Conservation (phyloP, 1,139 yeast species). For the Tardiomyces blankii region DNA sequence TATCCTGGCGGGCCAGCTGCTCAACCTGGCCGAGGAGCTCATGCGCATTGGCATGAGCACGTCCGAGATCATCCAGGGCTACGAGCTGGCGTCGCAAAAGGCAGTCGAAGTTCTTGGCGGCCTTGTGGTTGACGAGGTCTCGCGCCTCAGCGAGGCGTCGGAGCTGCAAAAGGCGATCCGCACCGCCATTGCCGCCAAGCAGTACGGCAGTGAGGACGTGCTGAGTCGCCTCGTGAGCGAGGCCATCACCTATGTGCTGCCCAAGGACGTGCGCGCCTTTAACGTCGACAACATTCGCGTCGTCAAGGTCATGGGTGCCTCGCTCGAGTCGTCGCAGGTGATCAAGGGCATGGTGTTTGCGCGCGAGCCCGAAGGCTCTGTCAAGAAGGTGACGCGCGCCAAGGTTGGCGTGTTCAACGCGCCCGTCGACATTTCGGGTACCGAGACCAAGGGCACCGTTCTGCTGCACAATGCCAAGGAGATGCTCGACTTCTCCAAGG, state of each 20-base stretch:
- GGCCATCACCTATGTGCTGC: slow-evolving; percentile 73
- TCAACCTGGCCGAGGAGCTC: slow-evolving; percentile 74
- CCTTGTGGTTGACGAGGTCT: slow-evolving; percentile 50
- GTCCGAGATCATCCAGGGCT: slow-evolving; percentile 84
- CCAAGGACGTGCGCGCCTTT: slow-evolving; percentile 51
- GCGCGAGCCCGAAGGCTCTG: slow-evolving; percentile 86
- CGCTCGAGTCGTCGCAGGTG: slow-evolving; percentile 63
- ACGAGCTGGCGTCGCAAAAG: slow-evolving; percentile 67
- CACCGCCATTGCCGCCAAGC: slow-evolving; percentile 89
- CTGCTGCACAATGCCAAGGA: slow-evolving; percentile 91
- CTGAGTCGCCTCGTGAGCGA: slow-evolving; percentile 75
- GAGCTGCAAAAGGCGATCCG: slow-evolving; percentile 66
- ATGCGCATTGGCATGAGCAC: slow-evolving; percentile 80
- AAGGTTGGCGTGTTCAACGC: slow-evolving; percentile 91
- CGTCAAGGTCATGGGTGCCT: slow-evolving; percentile 91
- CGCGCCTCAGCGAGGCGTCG: slow-evolving; percentile 37
- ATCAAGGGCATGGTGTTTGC: slow-evolving; percentile 98
- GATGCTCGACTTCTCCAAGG: slow-evolving; percentile 91
- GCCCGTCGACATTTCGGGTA: slow-evolving; percentile 87
- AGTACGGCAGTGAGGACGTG: slow-evolving; percentile 76
- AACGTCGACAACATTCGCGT: slow-evolving; percentile 91
- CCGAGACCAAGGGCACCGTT: slow-evolving; percentile 97
- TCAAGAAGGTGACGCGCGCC: slow-evolving; percentile 56
- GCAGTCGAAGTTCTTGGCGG: slow-evolving; percentile 55
- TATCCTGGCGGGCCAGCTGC: slow-evolving; percentile 81